Evolutionary conservation across 176 grass and related monocot species (phyloP), one percentile per base, ranked within the genome.

Genomic region (Luzula sylvatica): DNA sequence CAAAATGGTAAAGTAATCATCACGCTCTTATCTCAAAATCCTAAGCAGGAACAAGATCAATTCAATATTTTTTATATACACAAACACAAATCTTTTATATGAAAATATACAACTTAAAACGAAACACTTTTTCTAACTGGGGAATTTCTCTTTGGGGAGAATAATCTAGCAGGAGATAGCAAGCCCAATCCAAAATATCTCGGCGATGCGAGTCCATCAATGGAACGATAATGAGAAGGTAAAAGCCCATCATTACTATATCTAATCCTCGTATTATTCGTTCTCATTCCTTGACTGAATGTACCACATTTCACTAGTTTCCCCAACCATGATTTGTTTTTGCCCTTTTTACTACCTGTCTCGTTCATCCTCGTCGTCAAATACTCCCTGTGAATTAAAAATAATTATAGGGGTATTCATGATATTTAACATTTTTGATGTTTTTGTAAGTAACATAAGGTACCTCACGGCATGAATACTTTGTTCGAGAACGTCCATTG

Each of bases 141-240:
- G 2, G 75, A 87, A 48, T 75, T 66, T 40, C 67, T 80, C 45
- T 69, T 40, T 0, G 79, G 72, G 7, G 82, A 94, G 83, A 94
- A 94, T 46, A 94, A 75, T n/a, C 88, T 68, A 1, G 71, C 58
- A 0, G 93, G 93, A 4, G 93, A 98, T 3, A 98, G 49, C 75
- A 83, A 87, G 40, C 78, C 73, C 15, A 64, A 19, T 64, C 24
- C 42, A 23, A 83, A 67, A 47, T 80, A 73, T 46, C 82, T 69
- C 2, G 93, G 82, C 14, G 93, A 92, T 0, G 86, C 78, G 13
- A 83, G 15, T 21, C 86, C 82, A 27, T 88, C 44, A 24, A 98
- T 74, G 0, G 75, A 75, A 12, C 56, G 86, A 69, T 87, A 98
- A 18, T 98, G 75, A 7, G 93, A 77, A 74, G 72, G 78, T 14